phyloP scores from a whole-genome alignment of 805 yeast species.

The Citeromyces nyonsensis region DNA sequence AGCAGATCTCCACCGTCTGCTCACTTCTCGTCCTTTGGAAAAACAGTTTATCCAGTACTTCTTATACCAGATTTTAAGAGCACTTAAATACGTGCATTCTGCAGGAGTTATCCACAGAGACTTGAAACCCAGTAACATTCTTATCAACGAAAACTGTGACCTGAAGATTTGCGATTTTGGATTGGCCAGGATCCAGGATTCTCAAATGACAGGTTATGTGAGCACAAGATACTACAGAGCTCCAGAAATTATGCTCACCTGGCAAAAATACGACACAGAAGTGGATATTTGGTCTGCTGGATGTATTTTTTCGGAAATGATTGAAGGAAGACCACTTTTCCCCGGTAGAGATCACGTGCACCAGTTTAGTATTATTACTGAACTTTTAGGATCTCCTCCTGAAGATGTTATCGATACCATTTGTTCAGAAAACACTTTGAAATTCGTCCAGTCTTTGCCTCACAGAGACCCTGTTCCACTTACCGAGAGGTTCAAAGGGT shows the following conservation, averaged over 20 bases:
- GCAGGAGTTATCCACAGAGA: conserved; percentile 95
- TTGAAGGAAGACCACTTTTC: conserved; percentile 90
- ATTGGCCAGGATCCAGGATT: conserved; percentile 91
- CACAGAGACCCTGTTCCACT: conserved; percentile 86
- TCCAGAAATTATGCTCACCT: conserved; percentile 95
- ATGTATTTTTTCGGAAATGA: conserved; percentile 94
- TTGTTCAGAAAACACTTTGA: conserved; percentile 86
- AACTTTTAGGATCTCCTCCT: conserved; percentile 86
- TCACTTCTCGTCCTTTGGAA: conserved; percentile 88
- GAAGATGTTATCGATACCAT: conserved; percentile 91
- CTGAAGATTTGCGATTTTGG: conserved; percentile 95
- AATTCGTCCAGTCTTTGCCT: conserved; percentile 89
- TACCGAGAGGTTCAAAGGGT: conserved; percentile 61
- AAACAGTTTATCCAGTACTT: conserved; percentile 95
- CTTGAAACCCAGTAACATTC: conserved; percentile 82
- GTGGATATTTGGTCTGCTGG: conserved; percentile 98
- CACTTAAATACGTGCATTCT: conserved; percentile 84
- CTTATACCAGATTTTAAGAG: conserved; percentile 88
- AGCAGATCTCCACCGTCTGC: conserved; percentile 82
- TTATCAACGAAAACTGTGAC: conserved; percentile 94
- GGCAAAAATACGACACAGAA: conserved; percentile 95
- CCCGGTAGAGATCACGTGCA: conserved; percentile 98
- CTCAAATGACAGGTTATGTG: conserved; percentile 98
- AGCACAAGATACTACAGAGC: conserved; percentile 94
- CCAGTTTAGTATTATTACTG: conserved; percentile 94